These are phyloP conservation scores for Dispira parvispora DNA, from an alignment of 192 early-diverging fungal genomes.

Conservation along the genomic window DNA sequence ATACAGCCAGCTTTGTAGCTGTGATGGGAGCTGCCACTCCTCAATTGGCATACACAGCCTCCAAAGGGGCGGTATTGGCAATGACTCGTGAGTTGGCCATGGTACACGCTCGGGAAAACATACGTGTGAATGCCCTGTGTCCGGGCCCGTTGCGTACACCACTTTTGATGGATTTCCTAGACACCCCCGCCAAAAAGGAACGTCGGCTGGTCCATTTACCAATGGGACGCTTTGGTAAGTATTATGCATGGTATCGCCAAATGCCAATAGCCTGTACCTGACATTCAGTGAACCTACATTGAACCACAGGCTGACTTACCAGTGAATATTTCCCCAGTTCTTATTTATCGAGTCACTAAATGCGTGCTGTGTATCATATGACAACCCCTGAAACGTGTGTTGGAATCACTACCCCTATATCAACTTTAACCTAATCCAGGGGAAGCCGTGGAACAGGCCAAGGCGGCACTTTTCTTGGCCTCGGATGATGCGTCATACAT, in stretches of 20 bases:
- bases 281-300: too few species aligned
- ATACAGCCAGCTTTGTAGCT: conserved; percentile 69
- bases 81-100: conserved; percentile 75
- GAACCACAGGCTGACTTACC: too few species aligned
- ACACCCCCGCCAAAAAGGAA: conserved; percentile 71
- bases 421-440: conserved; percentile 17
- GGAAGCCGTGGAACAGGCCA: conserved; percentile 73
- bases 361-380: too few species aligned
- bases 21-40: conserved; percentile 67
- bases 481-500: conserved; percentile 61
- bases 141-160: conserved; percentile 67
- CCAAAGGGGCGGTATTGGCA: conserved; percentile 69
- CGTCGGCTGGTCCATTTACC: conserved; percentile 63
- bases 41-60: conserved; percentile 74
- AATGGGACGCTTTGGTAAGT: conserved; percentile 62
- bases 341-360: too few species aligned
- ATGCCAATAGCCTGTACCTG: too few species aligned
- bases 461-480: conserved; percentile 65
- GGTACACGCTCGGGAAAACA: conserved; percentile 74
- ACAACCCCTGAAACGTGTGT: too few species aligned
- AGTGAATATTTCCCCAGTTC: too few species aligned
- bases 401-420: too few species aligned
- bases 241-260: too few species aligned
- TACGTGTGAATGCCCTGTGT: conserved; percentile 67
- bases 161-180: conserved; percentile 65